These are phyloP conservation scores for Knufia fluminis DNA, from an alignment of 2,329 filamentous ascomycete genomes.

Conservation along the genomic window DNA sequence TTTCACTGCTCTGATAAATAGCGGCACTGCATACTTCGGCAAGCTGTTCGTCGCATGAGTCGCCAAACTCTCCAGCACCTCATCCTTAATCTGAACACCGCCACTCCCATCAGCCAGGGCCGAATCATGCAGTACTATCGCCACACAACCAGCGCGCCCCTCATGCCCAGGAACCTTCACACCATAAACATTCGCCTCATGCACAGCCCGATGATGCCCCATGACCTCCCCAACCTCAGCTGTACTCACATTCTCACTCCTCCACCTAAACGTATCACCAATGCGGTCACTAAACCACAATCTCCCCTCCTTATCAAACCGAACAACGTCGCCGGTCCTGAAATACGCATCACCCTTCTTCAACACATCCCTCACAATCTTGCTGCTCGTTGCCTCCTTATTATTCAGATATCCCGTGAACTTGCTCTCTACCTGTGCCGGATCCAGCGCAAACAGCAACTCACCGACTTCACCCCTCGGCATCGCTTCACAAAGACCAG, in stretches of 20 bases:
- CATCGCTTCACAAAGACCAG: slow-evolving; percentile 57
- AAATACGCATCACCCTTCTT: slow-evolving; percentile 60
- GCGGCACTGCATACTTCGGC: slow-evolving; percentile 64
- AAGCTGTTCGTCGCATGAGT: slow-evolving; percentile 43
- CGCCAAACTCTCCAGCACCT: slow-evolving; percentile 19
- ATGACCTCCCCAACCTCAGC: slow-evolving; percentile 58
- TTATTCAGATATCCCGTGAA: slow-evolving; percentile 67
- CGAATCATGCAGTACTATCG: slow-evolving; percentile 30
- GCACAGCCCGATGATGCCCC: slow-evolving; percentile 45
- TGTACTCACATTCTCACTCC: slow-evolving; percentile 59
- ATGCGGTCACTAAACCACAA: slow-evolving; percentile 63
- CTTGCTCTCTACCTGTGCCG: slow-evolving; percentile 45
- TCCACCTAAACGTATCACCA: slow-evolving; percentile 69
- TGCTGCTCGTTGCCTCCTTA: slow-evolving; percentile 56
- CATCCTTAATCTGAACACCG: neutral
- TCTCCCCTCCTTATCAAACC: slow-evolving; percentile 52
- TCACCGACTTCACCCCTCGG: slow-evolving; percentile 60
- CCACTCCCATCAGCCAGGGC: slow-evolving; percentile 7
- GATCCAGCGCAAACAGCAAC: slow-evolving; percentile 60
- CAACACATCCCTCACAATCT: slow-evolving; percentile 57
- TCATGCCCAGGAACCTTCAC: slow-evolving; percentile 57
- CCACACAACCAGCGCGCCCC: slow-evolving; percentile 57
- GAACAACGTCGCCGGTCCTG: slow-evolving; percentile 57
- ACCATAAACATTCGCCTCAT: slow-evolving; percentile 56
- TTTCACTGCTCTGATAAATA: slow-evolving; percentile 63